These are phyloP conservation scores for Colletotrichum sp. DNA, from an alignment of 2,329 filamentous ascomycete genomes.

Conservation along the genomic window DNA sequence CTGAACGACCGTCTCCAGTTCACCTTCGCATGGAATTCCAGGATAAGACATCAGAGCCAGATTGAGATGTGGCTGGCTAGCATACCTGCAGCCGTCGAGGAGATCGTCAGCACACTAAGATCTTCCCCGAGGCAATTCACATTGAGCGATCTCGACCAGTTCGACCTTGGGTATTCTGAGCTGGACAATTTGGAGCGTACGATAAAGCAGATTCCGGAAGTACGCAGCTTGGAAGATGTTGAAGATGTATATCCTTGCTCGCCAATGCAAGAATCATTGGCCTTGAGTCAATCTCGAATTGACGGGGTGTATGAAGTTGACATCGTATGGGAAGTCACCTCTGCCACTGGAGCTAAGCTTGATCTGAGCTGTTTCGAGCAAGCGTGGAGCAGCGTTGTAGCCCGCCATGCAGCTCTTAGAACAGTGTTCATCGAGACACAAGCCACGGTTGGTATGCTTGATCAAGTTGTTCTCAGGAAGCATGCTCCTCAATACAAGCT, in stretches of 20 bases:
- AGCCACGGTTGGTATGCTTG: constrained; percentile 20
- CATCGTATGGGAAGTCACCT: constrained; percentile 23
- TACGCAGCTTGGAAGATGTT: constrained; percentile 25
- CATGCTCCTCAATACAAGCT: neutral
- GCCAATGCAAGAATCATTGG: constrained; percentile 40
- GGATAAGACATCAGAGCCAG: neutral
- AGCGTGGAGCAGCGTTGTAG: constrained; percentile 30
- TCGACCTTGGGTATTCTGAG: neutral
- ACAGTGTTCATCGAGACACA: constrained; percentile 35
- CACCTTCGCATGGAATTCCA: neutral
- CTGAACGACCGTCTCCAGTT: neutral
- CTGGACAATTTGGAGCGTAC: neutral
- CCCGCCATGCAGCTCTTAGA: constrained; percentile 32
- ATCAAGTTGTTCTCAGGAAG: constrained; percentile 34
- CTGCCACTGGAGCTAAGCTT: constrained; percentile 10
- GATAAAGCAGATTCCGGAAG: neutral
- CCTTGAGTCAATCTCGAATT: constrained; percentile 34
- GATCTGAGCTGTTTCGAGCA: constrained; percentile 10
- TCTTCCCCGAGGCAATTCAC: neutral
- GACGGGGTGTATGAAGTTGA: constrained; percentile 28
- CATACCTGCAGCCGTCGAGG: neutral
- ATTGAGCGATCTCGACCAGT: neutral
- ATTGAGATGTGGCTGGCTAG: neutral
- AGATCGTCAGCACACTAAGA: neutral
- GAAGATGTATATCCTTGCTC: constrained; percentile 43